These are phyloP conservation scores for Blumeria hordei DNA, from an alignment of 2,329 filamentous ascomycete genomes.

Conservation along the genomic window DNA sequence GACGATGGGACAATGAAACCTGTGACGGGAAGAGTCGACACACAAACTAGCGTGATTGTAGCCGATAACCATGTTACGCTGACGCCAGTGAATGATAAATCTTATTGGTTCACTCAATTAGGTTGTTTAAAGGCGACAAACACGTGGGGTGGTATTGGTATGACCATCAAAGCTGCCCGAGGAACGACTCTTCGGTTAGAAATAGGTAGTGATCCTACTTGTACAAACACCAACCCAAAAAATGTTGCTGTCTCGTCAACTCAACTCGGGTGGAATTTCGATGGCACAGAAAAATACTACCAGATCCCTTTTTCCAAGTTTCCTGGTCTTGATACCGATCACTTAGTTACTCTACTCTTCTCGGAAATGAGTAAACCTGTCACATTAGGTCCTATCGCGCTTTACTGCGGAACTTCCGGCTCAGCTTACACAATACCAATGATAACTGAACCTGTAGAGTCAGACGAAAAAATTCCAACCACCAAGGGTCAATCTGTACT, in stretches of 20 bases:
- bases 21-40: constrained; percentile 8
- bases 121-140: constrained; percentile 26
- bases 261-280: constrained; percentile 33
- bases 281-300: constrained; percentile 34
- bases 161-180: constrained; percentile 27
- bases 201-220: constrained; percentile 22
- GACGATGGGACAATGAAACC: constrained; percentile 28
- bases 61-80: constrained; percentile 26
- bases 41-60: constrained; percentile 24
- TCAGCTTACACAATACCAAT: constrained; percentile 24
- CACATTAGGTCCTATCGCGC: constrained; percentile 29
- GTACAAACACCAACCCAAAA: constrained; percentile 15
- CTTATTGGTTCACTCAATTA: constrained; percentile 33
- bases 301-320: constrained; percentile 30
- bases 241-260: constrained; percentile 15
- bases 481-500: constrained; percentile 24
- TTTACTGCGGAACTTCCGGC: constrained; percentile 30
- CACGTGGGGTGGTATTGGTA: constrained; percentile 28
- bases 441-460: constrained; percentile 18
- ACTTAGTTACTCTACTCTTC: constrained; percentile 28
- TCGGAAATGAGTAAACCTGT: constrained; percentile 21
- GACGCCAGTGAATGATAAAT: constrained; percentile 21
- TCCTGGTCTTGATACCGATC: constrained; percentile 23
- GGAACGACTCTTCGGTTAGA: constrained; percentile 28
- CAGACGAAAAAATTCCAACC: constrained; percentile 24